phyloP scores from a whole-genome alignment of 257 asterid genomes.

The Solanum sejunctum region DNA sequence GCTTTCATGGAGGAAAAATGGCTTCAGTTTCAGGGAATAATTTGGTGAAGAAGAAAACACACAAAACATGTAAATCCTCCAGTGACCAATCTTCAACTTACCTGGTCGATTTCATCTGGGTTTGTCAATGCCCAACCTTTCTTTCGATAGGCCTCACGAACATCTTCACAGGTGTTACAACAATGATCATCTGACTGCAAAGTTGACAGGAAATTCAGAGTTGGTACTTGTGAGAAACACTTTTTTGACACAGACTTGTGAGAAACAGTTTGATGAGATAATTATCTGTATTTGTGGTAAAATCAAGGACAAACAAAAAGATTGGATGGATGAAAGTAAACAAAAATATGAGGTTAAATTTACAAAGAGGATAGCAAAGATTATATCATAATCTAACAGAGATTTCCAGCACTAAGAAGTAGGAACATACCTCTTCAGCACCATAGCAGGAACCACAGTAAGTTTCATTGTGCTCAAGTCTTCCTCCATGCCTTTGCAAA shows the following conservation, averaged over 20 bases:
- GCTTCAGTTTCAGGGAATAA: background rate
- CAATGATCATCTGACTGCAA: constrained; percentile 78
- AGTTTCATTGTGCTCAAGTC: constrained; percentile 95
- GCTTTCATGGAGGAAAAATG: background rate
- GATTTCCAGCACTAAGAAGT: background rate
- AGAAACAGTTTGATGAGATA: background rate
- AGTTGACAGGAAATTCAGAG: constrained; percentile 6
- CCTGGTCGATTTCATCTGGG: constrained; percentile 90
- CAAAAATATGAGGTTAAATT: background rate
- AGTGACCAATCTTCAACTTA: constrained; percentile 2
- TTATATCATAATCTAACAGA: background rate
- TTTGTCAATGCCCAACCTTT: constrained; percentile 88
- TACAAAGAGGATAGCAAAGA: background rate
- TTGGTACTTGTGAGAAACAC: constrained; percentile 3
- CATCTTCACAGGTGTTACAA: constrained; percentile 93
- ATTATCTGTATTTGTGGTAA: background rate
- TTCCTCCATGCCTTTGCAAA: constrained; percentile 90
- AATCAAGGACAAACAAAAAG: background rate
- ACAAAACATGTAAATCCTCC: background rate
- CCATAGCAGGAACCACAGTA: constrained; percentile 98
- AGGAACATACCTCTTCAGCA: constrained; percentile 67
- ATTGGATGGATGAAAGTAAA: background rate
- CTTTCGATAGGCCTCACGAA: constrained; percentile 93
- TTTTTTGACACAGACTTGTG: background rate
- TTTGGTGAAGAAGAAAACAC: background rate